Evolutionary conservation across 1,139 yeast genomes (phyloP), one percentile per base, ranked within the genome.

Genomic region (Groenewaldozyma sp.): DNA sequence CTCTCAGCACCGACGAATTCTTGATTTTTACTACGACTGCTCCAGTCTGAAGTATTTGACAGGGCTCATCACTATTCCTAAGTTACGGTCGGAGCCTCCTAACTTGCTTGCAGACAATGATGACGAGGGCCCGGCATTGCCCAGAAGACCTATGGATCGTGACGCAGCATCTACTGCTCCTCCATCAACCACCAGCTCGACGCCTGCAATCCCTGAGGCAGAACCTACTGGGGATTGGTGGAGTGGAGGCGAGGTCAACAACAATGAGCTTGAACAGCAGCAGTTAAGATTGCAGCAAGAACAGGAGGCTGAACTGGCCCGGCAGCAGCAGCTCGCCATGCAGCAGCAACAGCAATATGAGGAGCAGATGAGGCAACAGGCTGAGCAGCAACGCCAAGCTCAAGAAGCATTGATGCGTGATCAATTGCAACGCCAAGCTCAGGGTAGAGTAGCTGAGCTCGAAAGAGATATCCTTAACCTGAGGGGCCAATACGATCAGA

Each of bases 11-110:
- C 70, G 73, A 33, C 73, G 86, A 54, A 65, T 91, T 43, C 74
- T 80, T 52, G 93, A 86, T 51, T 86, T 91, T 52, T 91, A 84
- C 63, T 84, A 93, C 31, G 95, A 88, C 55, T 86, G 95, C 59
- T 81, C 91, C 18, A 76, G 91, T 1, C 76, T 91, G 47, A 82
- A 82, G 58, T 86, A 82, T 54, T 71, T 91, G 55, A 78, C 94
- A 2, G 76, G 88, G 38, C 71, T 91, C 58, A 81, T 91, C 36
- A 80, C 93, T 2, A 79, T 91, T 47, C 98, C 98, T 31, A 76
- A 82, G 52, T 68, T 91, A 41, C 78, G 88, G 7, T 65, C 64
- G 35, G 76, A 82, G 11, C 86, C 96, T 14, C 86, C 87, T 36
- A 71, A 83, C 46, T 65, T 75, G 44, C 64, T 70, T 28, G 68